These are phyloP conservation scores for Neospora caninum DNA, from an alignment of 169 alveolate species.

Conservation along the genomic window DNA sequence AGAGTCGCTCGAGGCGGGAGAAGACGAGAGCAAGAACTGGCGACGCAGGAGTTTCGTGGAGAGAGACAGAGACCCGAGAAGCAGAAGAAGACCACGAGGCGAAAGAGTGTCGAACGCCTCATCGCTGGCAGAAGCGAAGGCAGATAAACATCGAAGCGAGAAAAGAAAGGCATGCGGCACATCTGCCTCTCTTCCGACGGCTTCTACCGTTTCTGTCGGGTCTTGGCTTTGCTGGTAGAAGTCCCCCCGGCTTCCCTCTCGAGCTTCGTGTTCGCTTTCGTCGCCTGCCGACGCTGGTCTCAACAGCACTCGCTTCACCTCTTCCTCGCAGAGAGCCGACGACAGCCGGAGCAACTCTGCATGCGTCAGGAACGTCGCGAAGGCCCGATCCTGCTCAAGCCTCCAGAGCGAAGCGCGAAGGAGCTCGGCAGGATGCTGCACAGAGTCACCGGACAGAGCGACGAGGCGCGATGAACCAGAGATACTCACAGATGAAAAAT, in stretches of 20 bases:
- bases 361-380: background rate
- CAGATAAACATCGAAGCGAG: background rate
- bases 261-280: background rate
- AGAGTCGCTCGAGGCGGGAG: background rate
- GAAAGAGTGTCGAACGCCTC: constrained; percentile 15
- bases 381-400: background rate
- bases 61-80: background rate
- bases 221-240: background rate
- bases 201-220: background rate
- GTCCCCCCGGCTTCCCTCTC: background rate
- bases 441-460: too few species aligned
- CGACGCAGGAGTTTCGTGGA: background rate
- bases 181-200: background rate
- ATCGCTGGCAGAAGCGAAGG: background rate
- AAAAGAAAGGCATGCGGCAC: background rate
- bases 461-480: too few species aligned
- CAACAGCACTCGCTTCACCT: background rate
- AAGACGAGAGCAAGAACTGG: background rate
- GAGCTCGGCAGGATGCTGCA: background rate
- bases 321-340: background rate
- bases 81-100: background rate
- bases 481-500: too few species aligned
- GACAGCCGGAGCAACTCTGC: background rate
- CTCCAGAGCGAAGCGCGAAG: background rate
- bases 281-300: too few species aligned